These are phyloP conservation scores for Debaryomyces subglobosus DNA, from an alignment of 1,139 yeast species.

Conservation along the genomic window DNA sequence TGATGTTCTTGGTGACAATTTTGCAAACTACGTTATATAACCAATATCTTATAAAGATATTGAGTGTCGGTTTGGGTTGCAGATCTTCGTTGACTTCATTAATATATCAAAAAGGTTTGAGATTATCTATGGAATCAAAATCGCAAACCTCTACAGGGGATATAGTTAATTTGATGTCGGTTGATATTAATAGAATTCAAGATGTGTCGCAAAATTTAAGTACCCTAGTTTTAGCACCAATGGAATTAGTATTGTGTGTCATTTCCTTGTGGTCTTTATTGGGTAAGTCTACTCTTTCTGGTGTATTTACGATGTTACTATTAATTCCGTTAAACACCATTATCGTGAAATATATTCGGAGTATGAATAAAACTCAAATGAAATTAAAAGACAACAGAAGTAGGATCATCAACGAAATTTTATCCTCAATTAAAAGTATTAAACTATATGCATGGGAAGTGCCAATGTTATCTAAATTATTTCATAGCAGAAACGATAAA, in stretches of 20 bases:
- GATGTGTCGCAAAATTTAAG: conserved; percentile 27
- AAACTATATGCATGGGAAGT: conserved; percentile 46
- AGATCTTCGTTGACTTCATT: conserved; percentile 54
- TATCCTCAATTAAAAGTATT: conserved; percentile 42
- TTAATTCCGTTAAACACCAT: conserved; percentile 38
- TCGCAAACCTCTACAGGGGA: conserved; percentile 45
- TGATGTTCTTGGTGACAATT: conserved; percentile 53
- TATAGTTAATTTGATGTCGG: conserved; percentile 41
- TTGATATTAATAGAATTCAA: conserved; percentile 34
- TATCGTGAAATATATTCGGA: conserved; percentile 18
- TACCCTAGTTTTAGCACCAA: conserved; percentile 33
- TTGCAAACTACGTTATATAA: conserved; percentile 51
- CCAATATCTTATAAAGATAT: conserved; percentile 53
- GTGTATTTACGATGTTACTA: conserved; percentile 34
- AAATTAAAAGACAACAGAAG: conserved; percentile 52
- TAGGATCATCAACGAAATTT: conserved; percentile 41
- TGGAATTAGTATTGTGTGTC: conserved; percentile 32
- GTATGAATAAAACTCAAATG: conserved; percentile 64
- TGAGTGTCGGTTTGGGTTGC: conserved; percentile 54
- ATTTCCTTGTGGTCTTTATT: conserved; percentile 31
- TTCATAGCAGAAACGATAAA: conserved; percentile 37
- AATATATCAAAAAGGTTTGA: conserved; percentile 50
- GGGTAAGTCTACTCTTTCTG: conserved; percentile 41
- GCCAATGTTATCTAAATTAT: conserved; percentile 40
- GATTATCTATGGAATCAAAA: conserved; percentile 40